phyloP scores from a whole-genome alignment of 2,329 filamentous ascomycete genomes.

The Alternaria sp. region DNA sequence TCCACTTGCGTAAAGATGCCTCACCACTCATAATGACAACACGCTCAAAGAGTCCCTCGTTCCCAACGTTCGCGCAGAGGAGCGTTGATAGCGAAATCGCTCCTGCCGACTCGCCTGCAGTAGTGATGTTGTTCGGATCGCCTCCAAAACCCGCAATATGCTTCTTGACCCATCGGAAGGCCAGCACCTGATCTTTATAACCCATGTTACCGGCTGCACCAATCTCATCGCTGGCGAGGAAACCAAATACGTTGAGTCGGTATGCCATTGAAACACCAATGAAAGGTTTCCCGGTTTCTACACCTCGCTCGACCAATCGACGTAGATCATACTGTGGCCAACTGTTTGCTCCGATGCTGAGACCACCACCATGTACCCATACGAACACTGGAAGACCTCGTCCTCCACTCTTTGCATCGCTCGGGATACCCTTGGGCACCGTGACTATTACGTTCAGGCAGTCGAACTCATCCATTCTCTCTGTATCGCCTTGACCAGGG shows the following conservation, averaged over 20 bases:
- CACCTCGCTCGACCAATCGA: slow-evolving; percentile 54
- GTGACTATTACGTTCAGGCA: slow-evolving; percentile 46
- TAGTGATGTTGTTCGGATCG: slow-evolving; percentile 45
- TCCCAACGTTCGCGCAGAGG: slow-evolving; percentile 34
- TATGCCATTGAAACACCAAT: slow-evolving; percentile 52
- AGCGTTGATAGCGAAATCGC: slow-evolving; percentile 43
- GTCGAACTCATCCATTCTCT: slow-evolving; percentile 42
- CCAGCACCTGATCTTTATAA: slow-evolving; percentile 45
- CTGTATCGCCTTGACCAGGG: slow-evolving; percentile 23
- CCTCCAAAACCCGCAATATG: slow-evolving; percentile 52
- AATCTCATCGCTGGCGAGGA: slow-evolving; percentile 56
- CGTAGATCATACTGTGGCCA: slow-evolving; percentile 60
- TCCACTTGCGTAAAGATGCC: slow-evolving; percentile 35
- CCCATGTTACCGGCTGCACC: slow-evolving; percentile 45
- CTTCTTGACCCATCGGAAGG: slow-evolving; percentile 48
- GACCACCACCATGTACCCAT: slow-evolving; percentile 62
- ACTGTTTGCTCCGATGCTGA: slow-evolving; percentile 57
- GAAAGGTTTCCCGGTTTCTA: slow-evolving; percentile 53
- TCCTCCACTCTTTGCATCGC: neutral
- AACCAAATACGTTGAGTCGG: slow-evolving; percentile 39
- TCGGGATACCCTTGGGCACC: slow-evolving; percentile 28
- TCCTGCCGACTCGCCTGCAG: slow-evolving; percentile 57
- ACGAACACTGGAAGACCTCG: slow-evolving; percentile 57
- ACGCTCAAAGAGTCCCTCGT: slow-evolving; percentile 31
- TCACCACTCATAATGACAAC: slow-evolving; percentile 44